Evolutionary conservation across 2,329 filamentous ascomycete genomes (phyloP), one percentile per base, ranked within the genome.

Genomic region (Curvularia spicifera): DNA sequence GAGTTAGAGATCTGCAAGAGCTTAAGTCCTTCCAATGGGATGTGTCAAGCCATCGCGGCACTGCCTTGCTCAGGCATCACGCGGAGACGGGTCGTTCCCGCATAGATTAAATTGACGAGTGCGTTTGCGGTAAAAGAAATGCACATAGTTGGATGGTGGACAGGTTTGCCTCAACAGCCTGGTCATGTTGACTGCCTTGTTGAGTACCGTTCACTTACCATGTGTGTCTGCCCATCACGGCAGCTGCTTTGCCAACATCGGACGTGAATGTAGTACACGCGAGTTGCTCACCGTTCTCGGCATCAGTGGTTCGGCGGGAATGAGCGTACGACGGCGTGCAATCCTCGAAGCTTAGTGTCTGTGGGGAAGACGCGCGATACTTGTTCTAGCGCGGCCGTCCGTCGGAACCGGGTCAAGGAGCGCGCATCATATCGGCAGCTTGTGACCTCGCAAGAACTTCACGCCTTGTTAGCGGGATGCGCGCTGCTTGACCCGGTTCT

Each of bases 251-350:
- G 15, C 43, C 29, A 20, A 33, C 44, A 57, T 44, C 55, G 56
- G 46, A 53, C 24, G 47, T 29, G 24, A 13, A 15, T 39, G 35
- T 26, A 46, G 26, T 31, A 42, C 40, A 55, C 46, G 46, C 56
- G 55, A n/a, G 43, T 43, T 53, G 54, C 20, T 43, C 53, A 48
- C 52, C 20, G 31, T 46, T 39, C 20, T 57, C 18, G 28, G 50
- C 22, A 37, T 18, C 28, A 40, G 51, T 29, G 28, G 28, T 28
- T 46, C 29, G 33, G 33, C 46, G 56, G 51, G 46, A 46, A 51
- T 37, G 54, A 53, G 50, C 51, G 56, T 42, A 46, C 46, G 43
- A 58, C 51, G 56, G 56, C 51, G 51, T 33, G 46, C 45, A 51
- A 55, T 51, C 33, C 29, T 20, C 33, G 45, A 57, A 57, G 51